phyloP scores from a whole-genome alignment of 108 stramenopile genomes.

The Nannochloropsis gaditana region DNA sequence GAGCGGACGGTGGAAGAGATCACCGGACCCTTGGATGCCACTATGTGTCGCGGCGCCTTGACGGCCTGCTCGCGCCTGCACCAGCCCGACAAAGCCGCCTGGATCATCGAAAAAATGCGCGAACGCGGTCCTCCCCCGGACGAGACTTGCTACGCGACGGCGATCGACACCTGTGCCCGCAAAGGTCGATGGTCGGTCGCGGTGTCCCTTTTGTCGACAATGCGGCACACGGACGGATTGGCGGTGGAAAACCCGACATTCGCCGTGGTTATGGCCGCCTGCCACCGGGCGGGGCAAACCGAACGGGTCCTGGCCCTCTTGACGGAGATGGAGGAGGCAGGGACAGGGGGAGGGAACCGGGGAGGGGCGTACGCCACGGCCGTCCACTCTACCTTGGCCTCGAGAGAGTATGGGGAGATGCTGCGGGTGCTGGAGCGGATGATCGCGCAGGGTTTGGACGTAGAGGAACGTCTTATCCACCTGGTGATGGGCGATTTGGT shows the following conservation, averaged over 20 bases:
- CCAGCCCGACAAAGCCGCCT: neutral
- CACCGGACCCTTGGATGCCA: neutral
- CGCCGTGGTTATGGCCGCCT: constrained; percentile 4
- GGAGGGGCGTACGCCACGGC: neutral
- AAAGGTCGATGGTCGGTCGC: neutral
- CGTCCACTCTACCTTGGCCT: neutral
- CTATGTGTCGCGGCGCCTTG: neutral
- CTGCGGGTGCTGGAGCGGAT: neutral
- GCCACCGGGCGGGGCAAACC: constrained; percentile 27
- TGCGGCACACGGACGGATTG: neutral
- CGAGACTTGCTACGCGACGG: neutral
- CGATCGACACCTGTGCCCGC: neutral
- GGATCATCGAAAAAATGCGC: constrained; percentile 9
- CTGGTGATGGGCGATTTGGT: neutral
- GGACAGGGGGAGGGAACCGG: constrained; percentile 1
- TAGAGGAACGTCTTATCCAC: neutral
- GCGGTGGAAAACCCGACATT: neutral
- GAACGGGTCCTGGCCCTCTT: constrained; percentile 26
- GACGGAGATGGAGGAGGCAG: constrained; percentile 25
- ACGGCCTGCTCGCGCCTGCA: neutral
- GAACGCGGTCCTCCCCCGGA: neutral
- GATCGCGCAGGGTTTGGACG: neutral
- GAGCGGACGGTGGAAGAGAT: neutral
- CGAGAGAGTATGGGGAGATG: neutral
- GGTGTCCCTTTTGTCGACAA: neutral